phyloP scores from a whole-genome alignment of 768 basidiomycete species.

The Termitomyces sp. region DNA sequence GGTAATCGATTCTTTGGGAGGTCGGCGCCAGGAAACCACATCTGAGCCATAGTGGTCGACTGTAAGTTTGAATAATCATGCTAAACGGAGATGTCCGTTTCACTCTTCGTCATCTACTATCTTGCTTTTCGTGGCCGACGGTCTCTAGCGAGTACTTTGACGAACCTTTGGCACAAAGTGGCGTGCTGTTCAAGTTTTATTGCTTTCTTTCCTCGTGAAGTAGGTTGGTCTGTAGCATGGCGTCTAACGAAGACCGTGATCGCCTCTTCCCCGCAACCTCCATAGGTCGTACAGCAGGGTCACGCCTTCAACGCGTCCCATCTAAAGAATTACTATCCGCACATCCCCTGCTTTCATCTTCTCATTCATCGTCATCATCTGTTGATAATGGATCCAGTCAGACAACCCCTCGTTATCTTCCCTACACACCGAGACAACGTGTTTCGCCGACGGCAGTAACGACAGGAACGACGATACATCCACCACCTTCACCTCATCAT shows the following conservation, averaged over 20 bases:
- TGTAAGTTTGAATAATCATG: background rate
- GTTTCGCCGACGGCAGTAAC: slow-evolving; percentile 37
- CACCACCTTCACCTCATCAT: slow-evolving; percentile 39
- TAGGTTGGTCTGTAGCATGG: slow-evolving; percentile 20
- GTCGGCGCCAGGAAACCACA: slow-evolving; percentile 3
- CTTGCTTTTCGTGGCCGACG: background rate
- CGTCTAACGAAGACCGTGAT: slow-evolving; percentile 27
- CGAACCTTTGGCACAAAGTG: background rate
- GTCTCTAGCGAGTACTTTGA: background rate
- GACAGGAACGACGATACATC: slow-evolving; percentile 43
- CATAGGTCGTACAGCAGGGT: slow-evolving; percentile 45
- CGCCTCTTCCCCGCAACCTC: slow-evolving; percentile 45
- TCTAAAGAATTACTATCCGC: slow-evolving; percentile 54
- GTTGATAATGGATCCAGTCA: slow-evolving; percentile 18
- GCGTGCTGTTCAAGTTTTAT: background rate
- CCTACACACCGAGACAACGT: slow-evolving; percentile 75
- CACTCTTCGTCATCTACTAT: background rate
- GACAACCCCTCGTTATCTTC: slow-evolving; percentile 48
- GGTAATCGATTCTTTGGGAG: slow-evolving; percentile 2
- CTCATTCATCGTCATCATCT: slow-evolving; percentile 22
- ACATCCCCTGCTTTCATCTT: slow-evolving; percentile 59
- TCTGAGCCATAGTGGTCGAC: slow-evolving; percentile 8
- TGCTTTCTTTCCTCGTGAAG: background rate
- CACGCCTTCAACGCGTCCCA: slow-evolving; percentile 31
- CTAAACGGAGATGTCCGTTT: background rate